Conservation (phyloP, 805 yeast genomes). For the Saturnispora mendoncae region DNA sequence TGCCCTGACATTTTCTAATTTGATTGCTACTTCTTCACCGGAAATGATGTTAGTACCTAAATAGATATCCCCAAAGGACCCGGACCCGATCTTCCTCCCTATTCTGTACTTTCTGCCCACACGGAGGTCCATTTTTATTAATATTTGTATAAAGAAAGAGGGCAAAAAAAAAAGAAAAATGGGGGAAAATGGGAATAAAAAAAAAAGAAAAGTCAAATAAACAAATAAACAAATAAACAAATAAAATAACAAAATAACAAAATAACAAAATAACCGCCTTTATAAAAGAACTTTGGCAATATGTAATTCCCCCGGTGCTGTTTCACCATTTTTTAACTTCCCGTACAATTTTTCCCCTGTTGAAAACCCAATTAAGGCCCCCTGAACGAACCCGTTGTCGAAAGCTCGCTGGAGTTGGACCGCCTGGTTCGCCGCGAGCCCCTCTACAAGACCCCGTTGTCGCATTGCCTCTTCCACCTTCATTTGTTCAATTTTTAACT, state of each 20-base stretch:
- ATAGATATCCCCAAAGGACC: slow-evolving; percentile 96
- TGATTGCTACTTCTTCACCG: slow-evolving; percentile 97
- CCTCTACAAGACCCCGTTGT: slow-evolving; percentile 8
- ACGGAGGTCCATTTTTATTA: slow-evolving; percentile 48
- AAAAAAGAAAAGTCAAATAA: not conserved
- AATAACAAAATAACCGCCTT: too few relatives aligned
- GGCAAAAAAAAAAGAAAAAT: slow-evolving; percentile 1
- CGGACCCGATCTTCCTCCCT: slow-evolving; percentile 93
- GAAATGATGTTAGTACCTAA: slow-evolving; percentile 87
- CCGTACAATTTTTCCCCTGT: not conserved
- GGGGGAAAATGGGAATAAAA: not conserved
- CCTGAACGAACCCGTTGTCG: not conserved
- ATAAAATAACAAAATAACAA: not conserved
- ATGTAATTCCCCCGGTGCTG: too few relatives aligned
- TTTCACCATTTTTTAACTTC: not conserved
- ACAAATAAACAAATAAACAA: not conserved
- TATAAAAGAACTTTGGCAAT: slow-evolving; percentile 5
- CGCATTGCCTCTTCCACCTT: slow-evolving; percentile 9
- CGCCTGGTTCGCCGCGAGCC: slow-evolving; percentile 1
- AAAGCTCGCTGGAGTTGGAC: slow-evolving; percentile 2
- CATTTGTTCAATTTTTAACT: not conserved
- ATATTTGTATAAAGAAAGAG: not conserved
- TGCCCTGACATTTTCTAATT: slow-evolving; percentile 80
- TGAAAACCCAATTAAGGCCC: slow-evolving; percentile 1
- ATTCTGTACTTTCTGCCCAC: slow-evolving; percentile 91